phyloP scores from a whole-genome alignment of 2,329 filamentous ascomycete genomes.

The Fusarium redolens region DNA sequence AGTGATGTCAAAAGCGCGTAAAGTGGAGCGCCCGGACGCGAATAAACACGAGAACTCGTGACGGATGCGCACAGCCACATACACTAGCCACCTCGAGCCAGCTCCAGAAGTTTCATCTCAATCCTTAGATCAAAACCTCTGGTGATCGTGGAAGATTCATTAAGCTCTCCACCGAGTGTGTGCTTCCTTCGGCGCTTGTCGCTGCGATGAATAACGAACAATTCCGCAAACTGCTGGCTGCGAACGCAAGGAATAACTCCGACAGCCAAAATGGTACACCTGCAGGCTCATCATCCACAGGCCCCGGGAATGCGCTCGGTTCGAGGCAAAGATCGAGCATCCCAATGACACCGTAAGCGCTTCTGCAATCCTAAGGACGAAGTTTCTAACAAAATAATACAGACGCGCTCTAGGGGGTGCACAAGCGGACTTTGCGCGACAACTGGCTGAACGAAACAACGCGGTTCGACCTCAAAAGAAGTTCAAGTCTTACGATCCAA shows the following conservation, averaged over 20 bases:
- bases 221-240: constrained; percentile 82
- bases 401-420: constrained; percentile 71
- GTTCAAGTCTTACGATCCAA: constrained; percentile 82
- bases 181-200: background rate
- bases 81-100: constrained; percentile 27
- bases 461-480: constrained; percentile 71
- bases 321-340: constrained; percentile 84
- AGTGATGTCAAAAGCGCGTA: constrained; percentile 47
- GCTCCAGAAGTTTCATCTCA: constrained; percentile 24
- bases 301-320: constrained; percentile 68
- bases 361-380: background rate
- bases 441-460: constrained; percentile 80
- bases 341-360: constrained; percentile 89
- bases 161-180: background rate
- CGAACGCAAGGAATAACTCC: constrained; percentile 55
- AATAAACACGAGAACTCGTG: constrained; percentile 57
- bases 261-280: constrained; percentile 60
- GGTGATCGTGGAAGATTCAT: background rate
- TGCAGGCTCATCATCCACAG: constrained; percentile 43
- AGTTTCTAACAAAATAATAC: constrained; percentile 38
- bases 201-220: constrained; percentile 90
- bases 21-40: constrained; percentile 48
- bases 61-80: constrained; percentile 40
- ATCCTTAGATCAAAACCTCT: background rate
- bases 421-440: constrained; percentile 81